A percentile compares a stretch with the other conserved stretches of the same genome.
Evolutionary conservation across 345 rosid species (phyloP).

Genomic region (Melaleuca quinquenervia): DNA sequence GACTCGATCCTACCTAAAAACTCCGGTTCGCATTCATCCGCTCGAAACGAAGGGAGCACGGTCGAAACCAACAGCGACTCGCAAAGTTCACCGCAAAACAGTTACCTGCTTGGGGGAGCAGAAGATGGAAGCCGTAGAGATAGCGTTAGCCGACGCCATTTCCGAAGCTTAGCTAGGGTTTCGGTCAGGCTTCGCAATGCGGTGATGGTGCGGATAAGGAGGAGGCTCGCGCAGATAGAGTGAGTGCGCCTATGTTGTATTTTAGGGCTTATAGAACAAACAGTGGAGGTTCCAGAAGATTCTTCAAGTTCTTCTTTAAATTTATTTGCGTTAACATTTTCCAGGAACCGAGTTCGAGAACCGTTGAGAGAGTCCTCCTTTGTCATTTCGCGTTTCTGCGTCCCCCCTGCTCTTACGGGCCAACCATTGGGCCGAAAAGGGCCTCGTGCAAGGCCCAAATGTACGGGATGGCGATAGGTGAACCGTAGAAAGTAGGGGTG

Average conservation of each 20-base stretch:
- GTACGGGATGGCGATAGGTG: neutral
- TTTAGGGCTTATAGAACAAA: constrained; percentile 37
- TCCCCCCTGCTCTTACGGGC: neutral
- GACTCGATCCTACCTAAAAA: neutral
- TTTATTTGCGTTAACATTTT: neutral
- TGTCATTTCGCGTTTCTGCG: neutral
- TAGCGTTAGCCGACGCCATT: constrained; percentile 80
- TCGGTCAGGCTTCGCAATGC: neutral
- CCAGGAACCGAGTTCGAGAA: neutral
- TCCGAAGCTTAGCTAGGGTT: neutral
- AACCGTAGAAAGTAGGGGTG: too few species aligned
- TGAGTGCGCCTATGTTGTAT: neutral
- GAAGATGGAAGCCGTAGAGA: constrained; percentile 54
- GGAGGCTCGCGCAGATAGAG: neutral
- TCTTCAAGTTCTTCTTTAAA: constrained; percentile 12
- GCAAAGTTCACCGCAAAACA: neutral
- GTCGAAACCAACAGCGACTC: neutral
- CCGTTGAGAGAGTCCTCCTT: neutral
- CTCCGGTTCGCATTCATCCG: neutral
- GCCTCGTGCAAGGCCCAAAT: neutral
- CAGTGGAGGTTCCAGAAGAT: constrained; percentile 45
- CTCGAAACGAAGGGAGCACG: neutral
- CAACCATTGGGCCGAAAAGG: neutral
- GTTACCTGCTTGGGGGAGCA: constrained; percentile 67
- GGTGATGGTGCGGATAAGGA: neutral